Evolutionary conservation across 345 rosid species (phyloP), one percentile per base, ranked within the genome.

Genomic region (Iberis pinnata): DNA sequence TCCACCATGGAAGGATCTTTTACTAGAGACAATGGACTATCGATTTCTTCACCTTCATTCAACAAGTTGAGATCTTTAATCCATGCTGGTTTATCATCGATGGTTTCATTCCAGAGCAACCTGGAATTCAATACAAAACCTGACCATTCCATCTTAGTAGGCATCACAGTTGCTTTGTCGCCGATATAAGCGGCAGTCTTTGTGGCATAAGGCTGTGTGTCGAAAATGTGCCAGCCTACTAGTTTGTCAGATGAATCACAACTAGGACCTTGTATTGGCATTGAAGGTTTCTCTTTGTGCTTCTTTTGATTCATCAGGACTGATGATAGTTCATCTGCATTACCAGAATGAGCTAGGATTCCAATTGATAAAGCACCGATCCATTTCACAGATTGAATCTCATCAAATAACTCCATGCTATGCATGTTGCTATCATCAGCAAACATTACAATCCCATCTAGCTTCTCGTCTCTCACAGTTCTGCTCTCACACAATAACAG

Each of bases 191-290:
- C 70, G 0, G 81, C 95, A 48, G 55, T 76, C 67, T 75, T 83
- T 41, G 78, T 76, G 0, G 65, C 66, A 41, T 78, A 85, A 19
- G 95, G 88, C 49, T 64, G 61, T 0, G 86, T 63, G 60, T 83
- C 56, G 64, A 80, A 85, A 42, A 83, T 74, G 17, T 86, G 97
- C 99, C 99, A 93, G 0, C 97, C 97, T 2, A 70, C 78, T 61
- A 93, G 61, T 40, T 62, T 72, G 51, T 74, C 64, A 4, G 95
- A 81, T 0, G 87, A 80, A 69, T 88, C 83, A 71, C 99, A 93
- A n/a, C 89, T 86, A 1, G 99, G 99, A 19, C 99, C 99, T 67
- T 93, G 99, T 31, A 93, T 74, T 22, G 95, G 97, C 74, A 88
- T 67, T 9, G 58, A 43, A 8, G 48, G 47, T 58, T 44, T 78